Percentiles rank a stretch among this genome's conserved stretches.
phyloP scores from a whole-genome alignment of 129 eudicot species.

The Lactuca sativa region DNA sequence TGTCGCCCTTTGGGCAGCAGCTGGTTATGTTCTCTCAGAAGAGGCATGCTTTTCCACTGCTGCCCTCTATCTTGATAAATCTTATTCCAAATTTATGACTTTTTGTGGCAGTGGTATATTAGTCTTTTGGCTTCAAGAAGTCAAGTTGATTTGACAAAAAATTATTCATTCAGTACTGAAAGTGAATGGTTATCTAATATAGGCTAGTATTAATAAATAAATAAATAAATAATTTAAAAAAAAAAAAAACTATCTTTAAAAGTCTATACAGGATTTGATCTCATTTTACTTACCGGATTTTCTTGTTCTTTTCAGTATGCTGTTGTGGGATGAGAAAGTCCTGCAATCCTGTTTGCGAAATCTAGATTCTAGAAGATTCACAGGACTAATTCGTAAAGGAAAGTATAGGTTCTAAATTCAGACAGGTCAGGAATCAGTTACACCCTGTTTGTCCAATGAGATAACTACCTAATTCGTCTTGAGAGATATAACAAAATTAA shows the following conservation, averaged over 20 bases:
- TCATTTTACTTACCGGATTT: constrained; percentile 6
- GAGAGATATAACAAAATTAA: too few relatives aligned
- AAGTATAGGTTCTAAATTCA: too few relatives aligned
- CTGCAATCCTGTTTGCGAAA: constrained; percentile 82
- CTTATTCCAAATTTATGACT: too few relatives aligned
- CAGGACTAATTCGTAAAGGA: too few relatives aligned
- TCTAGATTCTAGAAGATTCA: constrained; percentile 2
- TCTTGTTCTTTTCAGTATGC: constrained; percentile 50
- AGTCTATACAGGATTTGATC: constrained; percentile 1
- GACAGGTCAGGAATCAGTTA: too few relatives aligned
- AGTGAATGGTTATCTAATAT: constrained; percentile 80
- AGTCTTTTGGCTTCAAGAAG: constrained; percentile 69
- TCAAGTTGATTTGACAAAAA: constrained; percentile 35
- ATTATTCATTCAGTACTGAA: constrained; percentile 56
- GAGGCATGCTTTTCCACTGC: constrained; percentile 53
- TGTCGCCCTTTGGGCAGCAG: constrained; percentile 87
- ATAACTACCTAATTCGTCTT: too few relatives aligned
- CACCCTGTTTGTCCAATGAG: too few relatives aligned
- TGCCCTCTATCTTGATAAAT: too few relatives aligned
- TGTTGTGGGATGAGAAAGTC: constrained; percentile 74
- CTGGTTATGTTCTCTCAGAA: constrained; percentile 66
- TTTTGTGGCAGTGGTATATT: constrained; percentile 69
- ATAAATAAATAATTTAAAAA: too few relatives aligned
- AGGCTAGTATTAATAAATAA: constrained; percentile 36
- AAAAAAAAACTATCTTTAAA: not conserved